Conservation (phyloP, 139 green algal genomes). For the Pleodorina starrii region DNA sequence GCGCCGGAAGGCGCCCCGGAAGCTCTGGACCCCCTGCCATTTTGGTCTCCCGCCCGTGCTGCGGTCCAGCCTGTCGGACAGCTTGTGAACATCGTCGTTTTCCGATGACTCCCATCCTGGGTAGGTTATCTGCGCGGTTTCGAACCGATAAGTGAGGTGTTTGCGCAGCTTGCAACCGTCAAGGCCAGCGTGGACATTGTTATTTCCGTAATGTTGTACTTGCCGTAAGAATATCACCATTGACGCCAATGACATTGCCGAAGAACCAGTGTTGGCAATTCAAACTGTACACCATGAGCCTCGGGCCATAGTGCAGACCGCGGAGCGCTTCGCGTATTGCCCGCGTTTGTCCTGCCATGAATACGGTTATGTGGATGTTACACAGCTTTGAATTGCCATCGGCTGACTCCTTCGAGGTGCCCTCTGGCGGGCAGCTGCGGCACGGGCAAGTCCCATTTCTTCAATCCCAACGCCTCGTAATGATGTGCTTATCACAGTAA, state of each 20-base stretch:
- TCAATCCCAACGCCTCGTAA: too few relatives aligned
- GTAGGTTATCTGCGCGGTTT: conserved; percentile 26
- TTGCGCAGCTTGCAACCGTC: background rate
- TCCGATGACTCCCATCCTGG: conserved; percentile 15
- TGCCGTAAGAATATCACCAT: conserved; percentile 1
- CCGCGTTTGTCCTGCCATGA: background rate
- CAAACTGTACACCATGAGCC: background rate
- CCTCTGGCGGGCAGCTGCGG: too few relatives aligned
- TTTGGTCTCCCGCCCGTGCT: conserved; percentile 23
- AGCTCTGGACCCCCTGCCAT: conserved; percentile 11
- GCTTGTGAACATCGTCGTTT: conserved; percentile 15
- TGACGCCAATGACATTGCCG: background rate
- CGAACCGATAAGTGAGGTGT: background rate
- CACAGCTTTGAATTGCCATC: too few relatives aligned
- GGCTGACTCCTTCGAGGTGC: too few relatives aligned
- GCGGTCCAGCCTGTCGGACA: conserved; percentile 28
- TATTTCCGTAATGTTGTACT: background rate
- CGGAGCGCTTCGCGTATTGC: background rate
- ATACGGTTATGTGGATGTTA: too few relatives aligned
- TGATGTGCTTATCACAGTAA: too few relatives aligned
- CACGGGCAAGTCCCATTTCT: too few relatives aligned
- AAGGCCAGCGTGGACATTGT: background rate
- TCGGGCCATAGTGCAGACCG: background rate
- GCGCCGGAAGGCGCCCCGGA: conserved; percentile 4
- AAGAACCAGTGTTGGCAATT: background rate